These are phyloP conservation scores for Aurifilum marmelostoma DNA, from an alignment of 2,329 filamentous ascomycete species.

Conservation along the genomic window DNA sequence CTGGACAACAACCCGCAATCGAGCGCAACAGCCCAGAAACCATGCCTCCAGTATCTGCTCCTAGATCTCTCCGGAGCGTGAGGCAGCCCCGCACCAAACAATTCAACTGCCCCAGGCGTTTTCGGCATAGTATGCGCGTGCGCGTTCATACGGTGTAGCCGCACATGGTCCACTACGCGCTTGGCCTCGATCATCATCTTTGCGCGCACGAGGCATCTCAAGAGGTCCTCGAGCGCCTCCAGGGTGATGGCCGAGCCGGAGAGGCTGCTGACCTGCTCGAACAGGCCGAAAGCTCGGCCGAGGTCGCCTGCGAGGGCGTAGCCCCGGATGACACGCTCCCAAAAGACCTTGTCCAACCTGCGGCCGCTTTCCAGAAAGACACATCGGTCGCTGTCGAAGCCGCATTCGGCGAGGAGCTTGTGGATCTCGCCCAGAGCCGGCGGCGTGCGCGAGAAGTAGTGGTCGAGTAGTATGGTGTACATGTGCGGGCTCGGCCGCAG, in stretches of 20 bases:
- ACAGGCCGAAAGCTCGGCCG: conserved; percentile 52
- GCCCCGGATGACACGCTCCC: conserved; percentile 71
- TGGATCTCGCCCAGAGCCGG: conserved; percentile 65
- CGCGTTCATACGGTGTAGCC: conserved; percentile 33
- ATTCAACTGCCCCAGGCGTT: conserved; percentile 16
- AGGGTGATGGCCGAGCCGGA: conserved; percentile 46
- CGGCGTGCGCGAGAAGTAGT: conserved; percentile 63
- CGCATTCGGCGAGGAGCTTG: conserved; percentile 60
- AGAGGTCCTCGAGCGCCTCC: conserved; percentile 47
- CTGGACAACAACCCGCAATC: conserved; percentile 43
- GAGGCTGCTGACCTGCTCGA: conserved; percentile 47
- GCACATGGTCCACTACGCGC: conserved; percentile 35
- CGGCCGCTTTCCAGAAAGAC: conserved; percentile 29
- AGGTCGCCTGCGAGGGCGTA: conserved; percentile 61
- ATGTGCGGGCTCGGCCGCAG: conserved; percentile 65
- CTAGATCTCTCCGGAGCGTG: conserved; percentile 9
- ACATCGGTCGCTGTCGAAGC: conserved; percentile 40
- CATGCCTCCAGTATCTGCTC: conserved; percentile 49
- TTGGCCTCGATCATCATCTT: conserved; percentile 33
- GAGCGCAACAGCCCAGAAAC: conserved; percentile 54
- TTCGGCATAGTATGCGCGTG: conserved; percentile 25
- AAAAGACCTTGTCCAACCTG: conserved; percentile 63
- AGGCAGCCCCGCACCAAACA: neutral
- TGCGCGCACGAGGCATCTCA: conserved; percentile 38
- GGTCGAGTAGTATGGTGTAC: conserved; percentile 73